Base-by-base conservation (phyloP, 116 monocot genomes). In the Phalaenopsis hybrid region DNA sequence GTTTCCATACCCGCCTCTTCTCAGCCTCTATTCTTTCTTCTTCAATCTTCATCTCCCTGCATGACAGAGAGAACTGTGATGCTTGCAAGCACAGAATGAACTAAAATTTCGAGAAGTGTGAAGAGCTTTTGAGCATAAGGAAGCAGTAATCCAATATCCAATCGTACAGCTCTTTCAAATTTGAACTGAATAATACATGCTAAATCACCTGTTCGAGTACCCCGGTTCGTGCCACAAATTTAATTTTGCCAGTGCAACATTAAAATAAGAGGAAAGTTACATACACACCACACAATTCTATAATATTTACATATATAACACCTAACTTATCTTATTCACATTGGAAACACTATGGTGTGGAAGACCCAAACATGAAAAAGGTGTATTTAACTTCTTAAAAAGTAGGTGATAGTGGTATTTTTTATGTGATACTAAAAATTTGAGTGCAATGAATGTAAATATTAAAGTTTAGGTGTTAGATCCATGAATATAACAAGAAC, bases 21-120 rank as follows among this genome's bases (percentile, higher is more conserved):
- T 97, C 97, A 76, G 91, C 93, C 77, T 94, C 94, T 79, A 93
- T 94, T 83, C 97, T 86, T 84, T 94, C 85, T 74, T 94, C 93
- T 83, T 97, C 97, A 17, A 94, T 88, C 84, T 72, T 79, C 97
- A 94, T 92, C 88, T 97, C 97, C 87, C 97, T 97, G 79, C 17
- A 79, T 20, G 48, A 73, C 31, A 46, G 44, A 48, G 6, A 48
- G 44, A 44, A 45, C 9, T n/a, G 46, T 75, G 34, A 46, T n/a
- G n/a, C 8, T n/a, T 75, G 46, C 2, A 48, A 75, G 75, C 75
- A n/a, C 18, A 45, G 46, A 75, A 67, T 67, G 33, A 41, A 43
- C 37, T 43, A 73, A 16, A 15, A 73, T 17, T 43, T 43, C 73
- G 41, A 73, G 43, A 73, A 37, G 37, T 33, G 25, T 37, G 34